Base-by-base conservation (phyloP, 2,329 filamentous ascomycete species). In the Fulvia fulva region DNA sequence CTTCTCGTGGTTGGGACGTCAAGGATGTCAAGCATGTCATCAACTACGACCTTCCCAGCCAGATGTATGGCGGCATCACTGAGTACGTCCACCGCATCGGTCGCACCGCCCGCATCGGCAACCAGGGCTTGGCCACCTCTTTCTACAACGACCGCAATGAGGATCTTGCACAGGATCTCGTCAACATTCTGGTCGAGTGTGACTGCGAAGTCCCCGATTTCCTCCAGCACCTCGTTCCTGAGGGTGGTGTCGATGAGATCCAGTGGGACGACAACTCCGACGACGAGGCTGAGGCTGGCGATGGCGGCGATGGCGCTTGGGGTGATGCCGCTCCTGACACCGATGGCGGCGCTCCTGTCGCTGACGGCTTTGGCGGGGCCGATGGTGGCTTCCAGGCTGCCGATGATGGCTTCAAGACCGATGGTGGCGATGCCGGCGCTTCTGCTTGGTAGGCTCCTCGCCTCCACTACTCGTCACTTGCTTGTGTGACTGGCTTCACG, bases 51-150 rank as follows among this genome's bases (percentile, higher is more conserved):
- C 78, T 97, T 1, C 93, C 93, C 0, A 85, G 81, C 5, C 76
- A 80, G 45, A 78, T 85, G 0, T 82, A 93, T 66, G 91, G 91
- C n/a, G 93, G 92, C 1, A 96, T 97, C 56, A 86, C 90, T 51
- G 94, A 97, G 72, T 99, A 97, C 67, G 86, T 89, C 25, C 94
- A 99, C 71, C 90, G 94, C 12, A 97, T 97, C 71, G 94, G 94
- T 62, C 92, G 94, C 60, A 99, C 94, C 65, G 94, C 90, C 55
- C 90, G 94, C 54, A 97, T 97, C 70, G 94, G 94, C 2, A 89
- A 96, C 65, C 81, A 83, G 46, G 94, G 94, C 19, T 77, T 91
- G 5, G 92, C 94, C 0, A 93, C 89, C 0, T 96, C 93, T 0
- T 93, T 99, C 77, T 97, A 88, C 79, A 90, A 87, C 25, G 87